These are phyloP conservation scores for Suhomyces sp. DNA, from an alignment of 805 yeast species.

Conservation along the genomic window DNA sequence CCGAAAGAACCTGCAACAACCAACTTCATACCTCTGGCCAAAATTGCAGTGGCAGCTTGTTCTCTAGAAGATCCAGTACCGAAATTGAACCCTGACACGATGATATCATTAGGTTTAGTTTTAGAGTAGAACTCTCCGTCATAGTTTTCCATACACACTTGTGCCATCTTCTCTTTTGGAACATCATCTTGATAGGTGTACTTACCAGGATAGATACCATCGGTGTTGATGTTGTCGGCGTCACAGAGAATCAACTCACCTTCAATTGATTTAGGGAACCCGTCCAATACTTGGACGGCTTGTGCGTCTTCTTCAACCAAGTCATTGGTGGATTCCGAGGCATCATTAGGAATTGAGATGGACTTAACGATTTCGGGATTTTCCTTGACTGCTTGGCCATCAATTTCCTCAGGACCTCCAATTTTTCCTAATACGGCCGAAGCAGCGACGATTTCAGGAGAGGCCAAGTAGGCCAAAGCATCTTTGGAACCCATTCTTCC, in stretches of 20 bases:
- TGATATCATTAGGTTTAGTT: conserved; percentile 83
- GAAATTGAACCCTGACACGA: conserved; percentile 89
- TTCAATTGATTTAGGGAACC: conserved; percentile 83
- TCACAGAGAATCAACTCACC: conserved; percentile 96
- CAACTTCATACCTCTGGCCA: conserved; percentile 88
- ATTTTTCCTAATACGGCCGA: conserved; percentile 94
- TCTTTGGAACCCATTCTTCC: conserved; percentile 99
- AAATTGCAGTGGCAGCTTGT: conserved; percentile 97
- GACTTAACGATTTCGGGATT: conserved; percentile 51
- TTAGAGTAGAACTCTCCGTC: conserved; percentile 83
- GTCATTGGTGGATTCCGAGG: conserved; percentile 25
- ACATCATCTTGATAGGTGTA: conserved; percentile 98
- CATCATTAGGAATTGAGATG: conserved; percentile 23
- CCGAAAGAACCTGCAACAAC: conserved; percentile 98
- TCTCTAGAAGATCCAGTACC: conserved; percentile 99
- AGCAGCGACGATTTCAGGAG: conserved; percentile 98
- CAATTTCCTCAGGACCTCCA: conserved; percentile 85
- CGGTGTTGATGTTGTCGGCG: conserved; percentile 96
- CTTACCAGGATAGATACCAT: conserved; percentile 98
- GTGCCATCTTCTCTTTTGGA: conserved; percentile 92
- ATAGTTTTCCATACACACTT: conserved; percentile 99
- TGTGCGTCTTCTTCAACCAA: conserved; percentile 30
- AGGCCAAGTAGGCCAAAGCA: conserved; percentile 92
- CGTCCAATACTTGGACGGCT: conserved; percentile 71
- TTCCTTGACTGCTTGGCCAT: conserved; percentile 47